Evolutionary conservation across 2,329 filamentous ascomycete genomes (phyloP).

Genomic region (Aspergillus pseudoterreus): DNA sequence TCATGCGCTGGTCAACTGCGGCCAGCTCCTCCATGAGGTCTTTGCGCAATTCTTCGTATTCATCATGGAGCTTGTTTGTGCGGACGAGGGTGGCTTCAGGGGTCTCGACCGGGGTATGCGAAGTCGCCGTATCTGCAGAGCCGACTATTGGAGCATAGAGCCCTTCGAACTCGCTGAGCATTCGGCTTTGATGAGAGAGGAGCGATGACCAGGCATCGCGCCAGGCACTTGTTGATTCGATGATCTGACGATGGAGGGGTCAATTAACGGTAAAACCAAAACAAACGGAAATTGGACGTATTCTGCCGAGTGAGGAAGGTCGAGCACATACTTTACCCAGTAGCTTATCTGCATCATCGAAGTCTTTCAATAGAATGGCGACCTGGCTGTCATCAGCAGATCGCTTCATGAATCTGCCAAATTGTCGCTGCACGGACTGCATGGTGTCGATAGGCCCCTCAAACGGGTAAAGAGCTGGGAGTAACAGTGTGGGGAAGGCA

Average conservation of each 20-base stretch:
- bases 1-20: constrained; percentile 66
- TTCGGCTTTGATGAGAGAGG: constrained; percentile 63
- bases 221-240: constrained; percentile 72
- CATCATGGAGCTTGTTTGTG: constrained; percentile 61
- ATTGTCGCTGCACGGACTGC: constrained; percentile 63
- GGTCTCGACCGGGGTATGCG: constrained; percentile 57
- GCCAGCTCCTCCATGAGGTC: constrained; percentile 70
- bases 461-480: neutral
- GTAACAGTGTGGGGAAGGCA: constrained; percentile 1
- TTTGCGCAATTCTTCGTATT: constrained; percentile 66
- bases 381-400: constrained; percentile 75
- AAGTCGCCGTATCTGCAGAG: constrained; percentile 55
- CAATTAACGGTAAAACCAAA: constrained; percentile 4
- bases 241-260: constrained; percentile 52
- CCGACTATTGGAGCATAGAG: constrained; percentile 75
- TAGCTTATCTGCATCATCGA: constrained; percentile 73
- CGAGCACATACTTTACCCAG: constrained; percentile 59
- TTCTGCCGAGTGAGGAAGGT: neutral
- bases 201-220: constrained; percentile 74
- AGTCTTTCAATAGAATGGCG: constrained; percentile 70
- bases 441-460: constrained; percentile 20
- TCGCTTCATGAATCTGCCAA: constrained; percentile 67
- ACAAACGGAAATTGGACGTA: too few species aligned
- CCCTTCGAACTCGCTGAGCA: constrained; percentile 64
- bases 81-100: constrained; percentile 61